Base-by-base conservation (phyloP, 164 flowering plant species). In the Taxillus chinensis region DNA sequence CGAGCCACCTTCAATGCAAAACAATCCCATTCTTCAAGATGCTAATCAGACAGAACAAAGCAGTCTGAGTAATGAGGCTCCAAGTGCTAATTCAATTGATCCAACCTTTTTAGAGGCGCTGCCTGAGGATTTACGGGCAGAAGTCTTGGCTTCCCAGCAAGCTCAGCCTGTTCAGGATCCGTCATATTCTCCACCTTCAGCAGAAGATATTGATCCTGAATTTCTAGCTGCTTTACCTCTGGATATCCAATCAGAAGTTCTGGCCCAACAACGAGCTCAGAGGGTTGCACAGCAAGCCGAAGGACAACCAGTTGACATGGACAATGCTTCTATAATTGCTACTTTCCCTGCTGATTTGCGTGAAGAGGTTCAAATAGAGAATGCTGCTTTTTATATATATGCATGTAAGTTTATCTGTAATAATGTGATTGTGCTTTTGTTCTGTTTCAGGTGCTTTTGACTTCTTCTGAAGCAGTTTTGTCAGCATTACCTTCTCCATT, bases 261-360 rank as follows among this genome's bases (percentile, higher is more conserved):
- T 93, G 65, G 98, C 97, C 39, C 98, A 93, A 70, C 98, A 90
- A 71, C 76, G 89, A 56, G 95, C 86, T 15, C 98, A 93, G 66
- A 85, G 96, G 70, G 68, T 76, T 55, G 78, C 85, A 15, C 96
- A 87, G 68, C 92, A 82, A 72, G 81, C 86, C 53, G 95, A 85
- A 75, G 96, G 98, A 48, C 98, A 86, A 69, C 90, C 98, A 7
- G 95, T 88, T 64, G 96, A 92, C 71, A 92, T 92, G 98, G 98
- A 92, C 67, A 89, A 86, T 72, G 96, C 92, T 52, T 92, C 98
- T 55, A 92, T 92, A 1, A 92, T 92, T 64, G 98, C 98, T 62
- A 92, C 98, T 61, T 86, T 92, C 70, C 98, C 96, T 67, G 86
- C 96, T 77, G 98, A 92, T 71, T 66, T 92, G 67, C 95, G 98